Conservation (phyloP, 176 grass and related monocot species). For the Oryza longistaminata region DNA sequence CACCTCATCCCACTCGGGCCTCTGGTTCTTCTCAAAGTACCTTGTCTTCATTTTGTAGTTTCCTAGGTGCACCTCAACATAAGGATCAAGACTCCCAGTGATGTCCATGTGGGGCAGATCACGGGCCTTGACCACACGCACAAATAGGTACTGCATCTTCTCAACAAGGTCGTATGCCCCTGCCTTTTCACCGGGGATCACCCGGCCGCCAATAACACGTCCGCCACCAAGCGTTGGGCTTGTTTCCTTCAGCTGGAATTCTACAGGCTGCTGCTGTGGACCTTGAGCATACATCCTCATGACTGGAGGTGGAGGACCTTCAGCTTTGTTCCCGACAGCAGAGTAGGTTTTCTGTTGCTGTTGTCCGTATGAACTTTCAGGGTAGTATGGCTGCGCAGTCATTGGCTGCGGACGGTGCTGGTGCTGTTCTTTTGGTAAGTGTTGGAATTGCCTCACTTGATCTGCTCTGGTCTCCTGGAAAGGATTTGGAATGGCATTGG, state of each 20-base stretch:
- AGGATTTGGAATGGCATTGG: slow-evolving; percentile 39
- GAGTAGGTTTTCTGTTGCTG: slow-evolving; percentile 50
- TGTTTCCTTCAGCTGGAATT: slow-evolving; percentile 86
- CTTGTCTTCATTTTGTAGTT: slow-evolving; percentile 74
- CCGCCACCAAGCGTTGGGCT: slow-evolving; percentile 88
- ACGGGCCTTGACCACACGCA: slow-evolving; percentile 89
- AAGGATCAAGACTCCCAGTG: slow-evolving; percentile 88
- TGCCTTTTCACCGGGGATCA: slow-evolving; percentile 64
- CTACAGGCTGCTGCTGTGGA: slow-evolving; percentile 69
- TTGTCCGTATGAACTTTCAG: slow-evolving; percentile 33
- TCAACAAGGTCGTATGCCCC: slow-evolving; percentile 92
- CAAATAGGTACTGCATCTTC: slow-evolving; percentile 92
- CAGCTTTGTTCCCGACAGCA: slow-evolving; percentile 24
- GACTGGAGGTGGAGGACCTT: slow-evolving; percentile 28
- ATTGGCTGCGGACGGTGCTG: slow-evolving; percentile 48
- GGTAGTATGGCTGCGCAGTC: slow-evolving; percentile 30
- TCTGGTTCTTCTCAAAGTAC: slow-evolving; percentile 68
- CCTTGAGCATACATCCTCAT: slow-evolving; percentile 65
- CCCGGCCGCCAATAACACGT: slow-evolving; percentile 70
- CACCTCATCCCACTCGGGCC: slow-evolving; percentile 89
- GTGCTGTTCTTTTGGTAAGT: slow-evolving; percentile 56
- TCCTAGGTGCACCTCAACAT: slow-evolving; percentile 70
- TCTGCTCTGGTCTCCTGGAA: slow-evolving; percentile 52
- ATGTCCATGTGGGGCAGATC: slow-evolving; percentile 79
- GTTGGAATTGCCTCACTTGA: slow-evolving; percentile 58